Evolutionary conservation across 1,284 basidiomycete species (phyloP).

Genomic region (Stygiomarasmius scandens): DNA sequence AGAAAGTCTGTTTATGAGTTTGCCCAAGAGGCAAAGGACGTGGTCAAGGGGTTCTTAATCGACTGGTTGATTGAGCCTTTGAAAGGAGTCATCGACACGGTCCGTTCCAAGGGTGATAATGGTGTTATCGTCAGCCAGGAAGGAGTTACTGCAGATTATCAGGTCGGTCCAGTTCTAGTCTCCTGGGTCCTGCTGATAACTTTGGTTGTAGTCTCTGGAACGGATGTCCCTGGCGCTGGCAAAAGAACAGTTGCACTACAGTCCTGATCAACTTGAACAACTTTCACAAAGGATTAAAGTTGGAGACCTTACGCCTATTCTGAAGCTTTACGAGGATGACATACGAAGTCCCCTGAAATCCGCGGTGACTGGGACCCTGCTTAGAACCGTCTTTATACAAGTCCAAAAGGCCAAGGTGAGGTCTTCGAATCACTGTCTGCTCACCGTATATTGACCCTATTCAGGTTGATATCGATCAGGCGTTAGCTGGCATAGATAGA

Average conservation of each 20-base stretch:
- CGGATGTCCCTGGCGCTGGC: constrained; percentile 91
- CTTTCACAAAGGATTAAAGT: constrained; percentile 70
- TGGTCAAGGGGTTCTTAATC: constrained; percentile 74
- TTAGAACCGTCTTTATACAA: constrained; percentile 90
- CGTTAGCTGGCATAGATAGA: constrained; percentile 87
- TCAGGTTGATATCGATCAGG: constrained; percentile 93
- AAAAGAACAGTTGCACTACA: constrained; percentile 74
- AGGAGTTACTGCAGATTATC: constrained; percentile 78
- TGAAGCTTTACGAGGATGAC: constrained; percentile 91
- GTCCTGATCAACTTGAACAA: constrained; percentile 60
- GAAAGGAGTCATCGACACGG: constrained; percentile 81
- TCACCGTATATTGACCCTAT: no score
- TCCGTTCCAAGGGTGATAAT: constrained; percentile 75
- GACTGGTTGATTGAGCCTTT: constrained; percentile 91
- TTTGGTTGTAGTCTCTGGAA: constrained; percentile 72
- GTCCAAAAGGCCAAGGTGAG: constrained; percentile 94
- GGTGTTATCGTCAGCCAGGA: constrained; percentile 77
- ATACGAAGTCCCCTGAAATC: constrained; percentile 87
- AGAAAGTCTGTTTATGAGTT: constrained; percentile 57
- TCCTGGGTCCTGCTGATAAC: neutral
- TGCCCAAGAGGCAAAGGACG: constrained; percentile 67
- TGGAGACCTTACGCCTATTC: constrained; percentile 88
- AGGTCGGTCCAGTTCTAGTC: constrained; percentile 46
- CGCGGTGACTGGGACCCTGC: constrained; percentile 78
- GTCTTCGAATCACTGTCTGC: constrained; percentile 6